Evolutionary conservation across 495 filamentous ascomycete species (phyloP).

Genomic region (Darksidea phi): DNA sequence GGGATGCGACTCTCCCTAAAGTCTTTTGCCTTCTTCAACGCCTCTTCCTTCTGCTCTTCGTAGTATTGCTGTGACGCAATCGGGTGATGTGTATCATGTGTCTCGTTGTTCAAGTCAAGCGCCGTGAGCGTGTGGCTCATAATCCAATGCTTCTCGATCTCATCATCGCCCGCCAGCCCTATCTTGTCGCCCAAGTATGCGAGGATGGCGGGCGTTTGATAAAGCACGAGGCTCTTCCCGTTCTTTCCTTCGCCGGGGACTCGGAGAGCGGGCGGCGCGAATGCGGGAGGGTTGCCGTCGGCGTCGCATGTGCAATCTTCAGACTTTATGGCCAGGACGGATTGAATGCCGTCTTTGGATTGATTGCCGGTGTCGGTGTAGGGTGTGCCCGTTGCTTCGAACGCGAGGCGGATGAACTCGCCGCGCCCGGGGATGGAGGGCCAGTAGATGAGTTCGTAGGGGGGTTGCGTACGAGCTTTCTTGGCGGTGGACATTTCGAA

Average conservation of each 20-base stretch:
- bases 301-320: conserved; percentile 32
- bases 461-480: conserved; percentile 30
- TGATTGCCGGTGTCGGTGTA: conserved; percentile 58
- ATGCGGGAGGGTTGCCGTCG: conserved; percentile 56
- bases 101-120: conserved; percentile 65
- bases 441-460: conserved; percentile 63
- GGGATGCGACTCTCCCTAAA: conserved; percentile 59
- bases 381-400: conserved; percentile 59
- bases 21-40: conserved; percentile 51
- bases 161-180: conserved; percentile 52
- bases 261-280: conserved; percentile 60
- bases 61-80: conserved; percentile 57
- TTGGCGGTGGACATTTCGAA: conserved; percentile 23
- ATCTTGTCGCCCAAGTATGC: conserved; percentile 58
- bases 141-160: conserved; percentile 50
- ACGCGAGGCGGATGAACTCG: conserved; percentile 61
- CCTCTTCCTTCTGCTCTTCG: conserved; percentile 65
- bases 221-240: conserved; percentile 51
- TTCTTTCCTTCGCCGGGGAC: conserved; percentile 50
- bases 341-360: conserved; percentile 41
- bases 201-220: conserved; percentile 65
- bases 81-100: conserved; percentile 68
- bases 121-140: conserved; percentile 62
- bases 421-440: conserved; percentile 63
- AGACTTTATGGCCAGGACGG: conserved; percentile 34